Conservation (phyloP, 2,329 filamentous ascomycete species). For the Cadophora luteo-olivacea region DNA sequence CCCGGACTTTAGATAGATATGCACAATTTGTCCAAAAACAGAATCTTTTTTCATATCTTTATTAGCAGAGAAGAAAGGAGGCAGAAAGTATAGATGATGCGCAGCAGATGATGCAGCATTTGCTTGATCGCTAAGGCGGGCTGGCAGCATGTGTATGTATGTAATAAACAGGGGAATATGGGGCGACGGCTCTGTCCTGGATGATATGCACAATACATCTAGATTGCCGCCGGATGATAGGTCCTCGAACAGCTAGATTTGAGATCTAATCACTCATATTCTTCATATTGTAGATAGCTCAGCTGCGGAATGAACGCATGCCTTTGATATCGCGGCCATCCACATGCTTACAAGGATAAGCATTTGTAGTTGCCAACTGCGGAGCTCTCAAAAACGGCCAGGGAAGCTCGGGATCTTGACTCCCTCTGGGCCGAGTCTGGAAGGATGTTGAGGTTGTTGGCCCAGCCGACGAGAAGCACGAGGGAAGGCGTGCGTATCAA, state of each 20-base stretch:
- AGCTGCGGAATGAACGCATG: conserved; percentile 10
- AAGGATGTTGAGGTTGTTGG: conserved; percentile 17
- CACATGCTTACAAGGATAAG: conserved; percentile 13
- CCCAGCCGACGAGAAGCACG: conserved; percentile 3
- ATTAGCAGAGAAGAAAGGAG: conserved; percentile 19
- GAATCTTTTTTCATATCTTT: conserved; percentile 3
- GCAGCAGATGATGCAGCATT: conserved; percentile 31
- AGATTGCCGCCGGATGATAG: conserved; percentile 12
- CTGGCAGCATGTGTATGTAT: conserved; percentile 22
- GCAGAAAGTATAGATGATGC: conserved; percentile 29
- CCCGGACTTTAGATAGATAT: conserved; percentile 37
- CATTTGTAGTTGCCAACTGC: conserved; percentile 13
- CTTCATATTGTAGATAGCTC: neutral
- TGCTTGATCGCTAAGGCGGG: conserved; percentile 30
- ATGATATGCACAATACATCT: conserved; percentile 16
- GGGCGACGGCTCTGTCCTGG: conserved; percentile 5
- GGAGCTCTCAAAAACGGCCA: conserved; percentile 16
- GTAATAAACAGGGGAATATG: conserved; percentile 14
- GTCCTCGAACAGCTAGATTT: conserved; percentile 2
- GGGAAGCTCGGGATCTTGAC: conserved; percentile 20
- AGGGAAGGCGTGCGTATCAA: conserved; percentile 25
- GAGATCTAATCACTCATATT: neutral
- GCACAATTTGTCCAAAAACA: conserved; percentile 23
- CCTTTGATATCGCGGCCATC: neutral
- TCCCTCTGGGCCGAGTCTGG: conserved; percentile 21